Percentiles rank a stretch among this genome's conserved stretches.
phyloP scores from a whole-genome alignment of 768 basidiomycete species.

The Leccinum ochraceum region DNA sequence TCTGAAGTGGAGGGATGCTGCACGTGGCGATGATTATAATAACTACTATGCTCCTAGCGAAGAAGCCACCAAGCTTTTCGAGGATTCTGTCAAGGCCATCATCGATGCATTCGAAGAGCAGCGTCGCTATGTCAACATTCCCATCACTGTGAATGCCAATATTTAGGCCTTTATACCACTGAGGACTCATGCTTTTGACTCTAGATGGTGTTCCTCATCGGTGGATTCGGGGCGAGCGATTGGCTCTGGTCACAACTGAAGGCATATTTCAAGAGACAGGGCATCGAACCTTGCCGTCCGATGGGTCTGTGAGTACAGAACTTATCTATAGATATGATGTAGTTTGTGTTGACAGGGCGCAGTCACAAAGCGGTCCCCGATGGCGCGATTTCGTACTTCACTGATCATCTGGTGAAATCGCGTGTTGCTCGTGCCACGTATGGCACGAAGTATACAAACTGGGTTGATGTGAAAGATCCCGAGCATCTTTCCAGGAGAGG shows the following conservation, averaged over 20 bases:
- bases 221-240: constrained; percentile 51
- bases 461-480: constrained; percentile 1
- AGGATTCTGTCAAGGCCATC: constrained; percentile 38
- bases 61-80: constrained; percentile 42
- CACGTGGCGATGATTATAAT: background rate
- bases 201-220: constrained; percentile 43
- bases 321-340: too few species aligned
- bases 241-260: constrained; percentile 44
- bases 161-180: background rate
- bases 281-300: constrained; percentile 45
- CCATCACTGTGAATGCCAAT: constrained; percentile 31
- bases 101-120: constrained; percentile 35
- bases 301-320: constrained; percentile 45
- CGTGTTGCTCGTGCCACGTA: constrained; percentile 48
- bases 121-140: constrained; percentile 16
- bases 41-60: constrained; percentile 19
- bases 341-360: background rate
- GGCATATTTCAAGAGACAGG: constrained; percentile 33
- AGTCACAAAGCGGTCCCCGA: constrained; percentile 50
- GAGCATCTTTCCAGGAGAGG: constrained; percentile 12
- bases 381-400: constrained; percentile 39
- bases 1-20: background rate
- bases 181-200: background rate
- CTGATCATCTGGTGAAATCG: constrained; percentile 46
- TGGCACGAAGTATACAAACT: constrained; percentile 49